Evolutionary conservation across 257 asterid genomes (phyloP), one percentile per base, ranked within the genome.

Genomic region (Nicotiana tabacum): DNA sequence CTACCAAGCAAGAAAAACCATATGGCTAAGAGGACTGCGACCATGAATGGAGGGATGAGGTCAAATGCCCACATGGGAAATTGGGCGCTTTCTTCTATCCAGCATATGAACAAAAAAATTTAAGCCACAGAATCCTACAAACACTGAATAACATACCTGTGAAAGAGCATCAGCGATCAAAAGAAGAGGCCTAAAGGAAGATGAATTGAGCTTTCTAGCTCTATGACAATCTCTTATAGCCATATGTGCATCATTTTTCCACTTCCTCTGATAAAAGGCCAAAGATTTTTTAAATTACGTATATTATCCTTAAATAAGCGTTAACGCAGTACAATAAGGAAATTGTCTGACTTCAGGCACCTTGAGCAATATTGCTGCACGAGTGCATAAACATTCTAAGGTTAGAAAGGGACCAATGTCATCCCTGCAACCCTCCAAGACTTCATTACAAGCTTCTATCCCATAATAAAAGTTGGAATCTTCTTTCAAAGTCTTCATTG

Each of bases 391-490:
- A 88, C 98, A 91, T 58, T 94, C 97, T 8, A 87, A 92, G 90
- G 90, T 77, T 83, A 94, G 85, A 82, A 88, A 84, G 55, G 91
- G 85, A 17, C 92, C 98, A 76, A 94, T 89, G 83, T 91, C 95
- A 87, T 82, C 89, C 74, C 93, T 94, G 87, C 81, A 91, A 85
- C 90, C 90, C 82, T 92, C 94, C 91, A 96, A 83, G 88, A 94
- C 96, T 86, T 96, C 98, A 86, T 93, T 90, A 86, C 98, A 96
- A 85, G 96, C 97, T 84, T 93, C 98, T 84, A 96, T 93, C 85
- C 95, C 99, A 81, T 92, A 78, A 81, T 92, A 90, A 90, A 72
- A 88, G 72, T 87, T 89, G 32, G 89, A 83, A 84, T 86, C 97
- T 82, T 91, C 96, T 83, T 90, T 87, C 81, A 92, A 84, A 1